Conservation (phyloP, 2,329 filamentous ascomycete genomes). For the Colletotrichum sidae region DNA sequence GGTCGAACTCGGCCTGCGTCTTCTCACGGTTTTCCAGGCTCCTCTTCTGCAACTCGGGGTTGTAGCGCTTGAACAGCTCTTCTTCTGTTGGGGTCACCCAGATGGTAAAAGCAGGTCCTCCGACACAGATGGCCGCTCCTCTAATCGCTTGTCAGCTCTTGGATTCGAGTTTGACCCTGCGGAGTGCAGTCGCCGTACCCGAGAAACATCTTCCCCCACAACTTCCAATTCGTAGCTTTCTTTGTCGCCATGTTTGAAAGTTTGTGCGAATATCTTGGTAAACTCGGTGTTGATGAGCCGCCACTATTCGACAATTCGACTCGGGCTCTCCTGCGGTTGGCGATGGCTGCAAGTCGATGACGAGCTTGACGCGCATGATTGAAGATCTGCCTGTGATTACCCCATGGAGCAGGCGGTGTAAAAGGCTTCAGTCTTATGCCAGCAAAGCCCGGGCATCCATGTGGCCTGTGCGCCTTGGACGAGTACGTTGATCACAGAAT, state of each 20-base stretch:
- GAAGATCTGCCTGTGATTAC: conserved; percentile 17
- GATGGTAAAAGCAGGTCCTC: conserved; percentile 86
- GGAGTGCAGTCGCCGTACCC: conserved; percentile 60
- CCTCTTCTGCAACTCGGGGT: conserved; percentile 90
- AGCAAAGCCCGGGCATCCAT: not conserved
- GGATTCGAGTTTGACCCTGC: not conserved
- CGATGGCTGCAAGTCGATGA: conserved; percentile 29
- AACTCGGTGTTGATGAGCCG: not conserved
- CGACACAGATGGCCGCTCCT: conserved; percentile 77
- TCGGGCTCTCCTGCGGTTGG: conserved; percentile 3
- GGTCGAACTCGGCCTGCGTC: conserved; percentile 86
- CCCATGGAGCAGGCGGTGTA: conserved; percentile 28
- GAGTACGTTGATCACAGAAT: too few relatives aligned
- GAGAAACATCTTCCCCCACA: conserved; percentile 77
- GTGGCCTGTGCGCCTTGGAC: too few relatives aligned
- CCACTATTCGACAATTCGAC: not conserved
- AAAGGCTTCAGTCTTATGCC: too few relatives aligned
- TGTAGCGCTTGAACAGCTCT: conserved; percentile 92
- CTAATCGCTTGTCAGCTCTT: conserved; percentile 56
- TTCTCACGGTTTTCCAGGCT: conserved; percentile 83
- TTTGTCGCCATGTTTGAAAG: conserved; percentile 50
- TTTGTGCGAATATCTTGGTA: not conserved
- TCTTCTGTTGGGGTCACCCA: conserved; percentile 88
- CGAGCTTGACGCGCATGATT: conserved; percentile 35
- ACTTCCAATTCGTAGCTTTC: conserved; percentile 64